phyloP scores from a whole-genome alignment of 2,329 filamentous ascomycete species.

The Xylariaceae sp. region DNA sequence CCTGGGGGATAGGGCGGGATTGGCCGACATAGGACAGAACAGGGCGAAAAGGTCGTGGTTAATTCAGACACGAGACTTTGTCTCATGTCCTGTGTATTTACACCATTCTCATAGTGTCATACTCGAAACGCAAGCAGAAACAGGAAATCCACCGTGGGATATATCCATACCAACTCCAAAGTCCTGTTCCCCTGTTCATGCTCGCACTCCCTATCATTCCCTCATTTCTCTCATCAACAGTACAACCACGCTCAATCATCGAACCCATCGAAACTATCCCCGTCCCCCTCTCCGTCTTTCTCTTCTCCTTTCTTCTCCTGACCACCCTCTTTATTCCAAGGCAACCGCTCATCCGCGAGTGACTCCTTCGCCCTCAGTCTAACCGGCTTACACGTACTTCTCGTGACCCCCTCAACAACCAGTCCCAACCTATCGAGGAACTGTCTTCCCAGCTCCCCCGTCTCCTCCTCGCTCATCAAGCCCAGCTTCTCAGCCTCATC shows the following conservation, averaged over 20 bases:
- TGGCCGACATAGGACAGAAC: too few species aligned
- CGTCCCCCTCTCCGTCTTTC: constrained; percentile 35
- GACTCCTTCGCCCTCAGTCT: constrained; percentile 66
- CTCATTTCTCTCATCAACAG: not conserved
- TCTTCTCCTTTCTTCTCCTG: constrained; percentile 32
- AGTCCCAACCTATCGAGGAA: constrained; percentile 52
- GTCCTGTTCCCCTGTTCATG: constrained; percentile 6
- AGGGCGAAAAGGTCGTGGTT: too few species aligned
- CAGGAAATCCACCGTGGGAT: constrained; percentile 15
- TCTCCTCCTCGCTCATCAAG: constrained; percentile 41
- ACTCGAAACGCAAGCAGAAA: constrained; percentile 9
- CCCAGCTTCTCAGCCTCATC: constrained; percentile 79
- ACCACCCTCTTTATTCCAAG: constrained; percentile 50
- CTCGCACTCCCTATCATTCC: not conserved
- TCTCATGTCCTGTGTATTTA: too few species aligned
- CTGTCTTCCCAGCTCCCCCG: constrained; percentile 39
- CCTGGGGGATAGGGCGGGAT: too few species aligned
- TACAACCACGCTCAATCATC: constrained; percentile 46
- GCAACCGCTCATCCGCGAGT: constrained; percentile 69
- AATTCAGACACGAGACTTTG: too few species aligned
- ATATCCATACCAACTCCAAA: constrained; percentile 20
- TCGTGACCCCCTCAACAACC: constrained; percentile 53
- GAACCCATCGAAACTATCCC: constrained; percentile 66
- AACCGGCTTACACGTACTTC: constrained; percentile 66
- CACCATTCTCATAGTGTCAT: too few species aligned